phyloP scores from a whole-genome alignment of 2,329 filamentous ascomycete species.

The Exophiala calicioides region DNA sequence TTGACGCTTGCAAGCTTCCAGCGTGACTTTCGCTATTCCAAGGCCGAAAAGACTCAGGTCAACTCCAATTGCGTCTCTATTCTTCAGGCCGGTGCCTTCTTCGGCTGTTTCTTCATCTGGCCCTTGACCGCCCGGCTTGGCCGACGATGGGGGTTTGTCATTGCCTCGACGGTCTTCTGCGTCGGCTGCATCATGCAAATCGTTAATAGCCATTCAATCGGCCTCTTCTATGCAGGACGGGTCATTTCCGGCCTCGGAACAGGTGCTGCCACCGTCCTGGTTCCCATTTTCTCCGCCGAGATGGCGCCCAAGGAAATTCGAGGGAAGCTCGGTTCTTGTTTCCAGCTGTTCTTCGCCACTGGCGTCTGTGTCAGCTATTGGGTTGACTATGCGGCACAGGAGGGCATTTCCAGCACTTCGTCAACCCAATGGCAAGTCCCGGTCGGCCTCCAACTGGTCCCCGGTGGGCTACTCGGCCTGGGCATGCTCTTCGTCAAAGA shows the following conservation, averaged over 20 bases:
- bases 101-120: constrained; percentile 53
- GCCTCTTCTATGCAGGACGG: constrained; percentile 49
- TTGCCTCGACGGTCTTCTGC: constrained; percentile 45
- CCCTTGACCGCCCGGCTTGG: constrained; percentile 51
- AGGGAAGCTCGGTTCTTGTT: constrained; percentile 53
- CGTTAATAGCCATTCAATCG: constrained; percentile 48
- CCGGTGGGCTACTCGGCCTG: constrained; percentile 48
- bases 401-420: constrained; percentile 35
- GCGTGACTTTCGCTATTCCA: constrained; percentile 46
- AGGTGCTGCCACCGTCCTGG: constrained; percentile 48
- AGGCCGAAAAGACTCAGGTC: constrained; percentile 41
- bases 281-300: constrained; percentile 49
- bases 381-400: constrained; percentile 53
- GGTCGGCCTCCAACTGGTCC: constrained; percentile 54
- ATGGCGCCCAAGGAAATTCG: constrained; percentile 48
- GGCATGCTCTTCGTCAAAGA: constrained; percentile 55
- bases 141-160: constrained; percentile 47
- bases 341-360: constrained; percentile 54
- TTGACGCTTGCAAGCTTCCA: constrained; percentile 48
- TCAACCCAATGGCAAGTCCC: constrained; percentile 58
- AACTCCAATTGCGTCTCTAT: constrained; percentile 53
- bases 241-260: constrained; percentile 53
- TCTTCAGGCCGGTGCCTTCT: constrained; percentile 56
- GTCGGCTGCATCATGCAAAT: constrained; percentile 46
- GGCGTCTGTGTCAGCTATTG: constrained; percentile 57